Evolutionary conservation across 2,329 filamentous ascomycete species (phyloP).

Genomic region (Xylariaceae sp.): DNA sequence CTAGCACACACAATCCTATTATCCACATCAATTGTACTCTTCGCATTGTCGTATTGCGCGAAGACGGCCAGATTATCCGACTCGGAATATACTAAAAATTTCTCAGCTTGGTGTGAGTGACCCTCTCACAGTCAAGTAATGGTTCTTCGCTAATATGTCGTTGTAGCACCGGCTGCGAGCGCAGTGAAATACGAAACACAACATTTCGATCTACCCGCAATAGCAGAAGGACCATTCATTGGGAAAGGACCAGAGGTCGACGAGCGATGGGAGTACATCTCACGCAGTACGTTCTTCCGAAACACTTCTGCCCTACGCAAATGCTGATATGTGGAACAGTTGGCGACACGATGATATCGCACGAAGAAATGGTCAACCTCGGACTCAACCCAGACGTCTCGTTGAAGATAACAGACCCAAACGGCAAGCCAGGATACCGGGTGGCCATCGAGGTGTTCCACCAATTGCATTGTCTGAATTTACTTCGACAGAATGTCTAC

Average conservation of each 20-base stretch:
- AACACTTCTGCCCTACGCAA: no score
- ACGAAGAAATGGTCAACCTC: slow-evolving; percentile 51
- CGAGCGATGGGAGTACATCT: slow-evolving; percentile 49
- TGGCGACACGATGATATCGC: slow-evolving; percentile 59
- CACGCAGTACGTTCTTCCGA: slow-evolving; percentile 22
- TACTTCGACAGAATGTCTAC: slow-evolving; percentile 47
- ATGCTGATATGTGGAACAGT: slow-evolving; percentile 32
- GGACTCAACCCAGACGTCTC: slow-evolving; percentile 49
- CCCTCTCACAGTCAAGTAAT: neutral
- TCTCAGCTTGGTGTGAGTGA: slow-evolving; percentile 46
- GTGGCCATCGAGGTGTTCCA: slow-evolving; percentile 59
- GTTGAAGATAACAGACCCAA: slow-evolving; percentile 55
- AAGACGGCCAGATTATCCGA: slow-evolving; percentile 36
- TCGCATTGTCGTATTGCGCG: slow-evolving; percentile 39
- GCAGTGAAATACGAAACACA: slow-evolving; percentile 49
- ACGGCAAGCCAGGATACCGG: slow-evolving; percentile 57
- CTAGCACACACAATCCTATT: slow-evolving; percentile 39
- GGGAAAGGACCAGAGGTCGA: slow-evolving; percentile 57
- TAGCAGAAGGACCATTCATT: slow-evolving; percentile 50
- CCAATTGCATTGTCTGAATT: slow-evolving; percentile 51
- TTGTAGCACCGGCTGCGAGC: slow-evolving; percentile 44
- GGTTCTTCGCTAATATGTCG: slow-evolving; percentile 6
- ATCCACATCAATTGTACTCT: slow-evolving; percentile 39
- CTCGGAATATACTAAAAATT: slow-evolving; percentile 35
- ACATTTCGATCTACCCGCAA: slow-evolving; percentile 47